A percentile compares a stretch with the other conserved stretches of the same genome.
These are phyloP conservation scores for Tetracladium marchalianum DNA, from an alignment of 495 filamentous ascomycete species.

Conservation along the genomic window DNA sequence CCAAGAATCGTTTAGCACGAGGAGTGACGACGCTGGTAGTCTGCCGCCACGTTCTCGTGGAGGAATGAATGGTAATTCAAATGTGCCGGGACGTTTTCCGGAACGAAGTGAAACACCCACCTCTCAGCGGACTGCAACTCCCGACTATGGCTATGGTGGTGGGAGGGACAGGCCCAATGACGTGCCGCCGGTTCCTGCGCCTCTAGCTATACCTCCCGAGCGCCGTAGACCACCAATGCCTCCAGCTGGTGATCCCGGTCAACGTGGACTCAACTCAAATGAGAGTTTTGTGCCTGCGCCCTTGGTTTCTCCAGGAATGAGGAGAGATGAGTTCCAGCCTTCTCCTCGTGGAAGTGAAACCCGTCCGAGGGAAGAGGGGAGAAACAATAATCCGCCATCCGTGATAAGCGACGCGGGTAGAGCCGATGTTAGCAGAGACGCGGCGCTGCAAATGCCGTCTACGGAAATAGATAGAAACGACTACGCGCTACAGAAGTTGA, in stretches of 20 bases:
- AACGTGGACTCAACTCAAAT: conserved; percentile 4
- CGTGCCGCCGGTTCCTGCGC: conserved; percentile 23
- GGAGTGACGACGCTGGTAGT: conserved; percentile 34
- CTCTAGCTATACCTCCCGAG: conserved; percentile 36
- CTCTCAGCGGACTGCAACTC: conserved; percentile 13
- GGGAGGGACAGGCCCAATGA: conserved; percentile 23
- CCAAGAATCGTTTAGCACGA: conserved; percentile 44
- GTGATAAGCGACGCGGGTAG: no score
- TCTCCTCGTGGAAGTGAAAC: conserved; percentile 35
- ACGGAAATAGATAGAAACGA: no score
- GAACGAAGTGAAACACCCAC: conserved; percentile 19
- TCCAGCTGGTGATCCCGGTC: conserved; percentile 18
- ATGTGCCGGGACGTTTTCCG: conserved; percentile 24
- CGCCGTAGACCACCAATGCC: conserved; percentile 44
- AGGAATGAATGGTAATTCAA: conserved; percentile 28
- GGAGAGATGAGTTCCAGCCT: conserved; percentile 32
- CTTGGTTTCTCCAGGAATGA: conserved; percentile 37
- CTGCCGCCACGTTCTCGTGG: conserved; percentile 39
- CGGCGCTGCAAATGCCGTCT: no score
- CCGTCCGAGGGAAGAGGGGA: no score
- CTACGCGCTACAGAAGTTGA: no score
- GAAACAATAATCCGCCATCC: no score
- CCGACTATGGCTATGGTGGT: conserved; percentile 11
- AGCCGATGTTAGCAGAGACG: no score
- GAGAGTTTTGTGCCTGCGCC: conserved; percentile 41